Base-by-base conservation (phyloP, 163 green algal species). In the Trebouxia gelatinosa region DNA sequence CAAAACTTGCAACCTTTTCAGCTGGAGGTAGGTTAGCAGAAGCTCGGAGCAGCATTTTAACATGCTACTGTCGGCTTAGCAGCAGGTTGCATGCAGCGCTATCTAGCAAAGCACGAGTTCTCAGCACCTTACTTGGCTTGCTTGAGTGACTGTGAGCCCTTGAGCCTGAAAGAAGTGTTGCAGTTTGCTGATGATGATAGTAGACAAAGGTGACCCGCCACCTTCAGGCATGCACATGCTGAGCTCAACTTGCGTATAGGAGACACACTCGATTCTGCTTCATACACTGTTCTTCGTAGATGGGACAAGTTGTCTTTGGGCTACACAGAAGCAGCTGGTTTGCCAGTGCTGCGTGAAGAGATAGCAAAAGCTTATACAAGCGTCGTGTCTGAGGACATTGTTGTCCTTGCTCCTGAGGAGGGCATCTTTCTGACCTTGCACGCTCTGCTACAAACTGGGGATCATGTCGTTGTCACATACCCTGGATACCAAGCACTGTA, bases 401-500 rank as follows among this genome's bases (percentile, higher is more conserved):
- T 83, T 13, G 46, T 88, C 3, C 26, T 54, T 26, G 80, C 78
- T 5, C 83, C 83, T n/a, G 66, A 83, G 54, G 83, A 88, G 64
- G 59, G n/a, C 59, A 83, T 89, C 43, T 83, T 64, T 43, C 76
- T 86, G 6, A 34, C 31, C n/a, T 80, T 87, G 74, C 78, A 78
- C 28, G 86, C 86, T 3, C 64, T 89, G 70, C 78, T 89, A 31
- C 6, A 66, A 17, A 74, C 83, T 0, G 82, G 82, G 0, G 85
- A 91, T 58, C 71, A 76, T 32, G 85, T 91, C n/a, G 59, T 90
- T 2, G 82, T 80, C 48, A 82, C 51, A 37, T 78, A 78, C 65
- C 87, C 87, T 5, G 82, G 80, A 5, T 91, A 91, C 59, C 87
- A 91, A 78, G 83, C 78, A 1, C 80, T 89, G 48, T 83, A 82